Evolutionary conservation across 106 monocot genomes (phyloP).

Genomic region (Triglochin maritima): DNA sequence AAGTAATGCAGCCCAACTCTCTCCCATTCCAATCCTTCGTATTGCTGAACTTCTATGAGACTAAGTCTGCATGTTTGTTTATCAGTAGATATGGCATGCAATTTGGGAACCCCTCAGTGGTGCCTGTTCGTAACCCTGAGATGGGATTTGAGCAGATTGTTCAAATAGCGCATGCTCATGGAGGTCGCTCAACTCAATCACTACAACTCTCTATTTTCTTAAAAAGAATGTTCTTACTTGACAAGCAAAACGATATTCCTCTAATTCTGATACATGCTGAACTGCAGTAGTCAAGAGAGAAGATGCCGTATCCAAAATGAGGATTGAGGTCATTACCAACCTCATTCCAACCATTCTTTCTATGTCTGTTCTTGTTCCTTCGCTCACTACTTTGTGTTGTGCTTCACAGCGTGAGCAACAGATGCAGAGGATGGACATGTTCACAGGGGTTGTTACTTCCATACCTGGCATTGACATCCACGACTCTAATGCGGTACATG

Average conservation of each 20-base stretch:
- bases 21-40: not conserved
- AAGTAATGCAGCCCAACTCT: conserved; percentile 29
- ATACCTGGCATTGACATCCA: conserved; percentile 28
- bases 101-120: conserved; percentile 19
- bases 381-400: not conserved
- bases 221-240: not conserved
- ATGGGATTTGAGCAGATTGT: conserved; percentile 33
- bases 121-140: conserved; percentile 19
- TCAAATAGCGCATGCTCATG: conserved; percentile 20
- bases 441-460: conserved; percentile 17
- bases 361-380: not conserved
- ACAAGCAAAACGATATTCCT: too few species aligned
- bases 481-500: conserved; percentile 18
- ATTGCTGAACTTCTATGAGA: conserved; percentile 9
- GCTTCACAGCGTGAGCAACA: conserved; percentile 9
- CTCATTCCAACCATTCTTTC: not conserved
- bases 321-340: conserved; percentile 13
- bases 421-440: conserved; percentile 20
- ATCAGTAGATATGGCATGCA: conserved; percentile 14
- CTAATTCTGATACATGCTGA: not conserved
- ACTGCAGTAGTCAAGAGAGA: conserved; percentile 19
- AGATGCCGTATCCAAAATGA: conserved; percentile 19
- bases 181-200: conserved; percentile 16
- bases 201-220: not conserved
- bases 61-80: conserved; percentile 41